phyloP scores from a whole-genome alignment of 1,284 basidiomycete genomes.

The Rhodotorula sp. region DNA sequence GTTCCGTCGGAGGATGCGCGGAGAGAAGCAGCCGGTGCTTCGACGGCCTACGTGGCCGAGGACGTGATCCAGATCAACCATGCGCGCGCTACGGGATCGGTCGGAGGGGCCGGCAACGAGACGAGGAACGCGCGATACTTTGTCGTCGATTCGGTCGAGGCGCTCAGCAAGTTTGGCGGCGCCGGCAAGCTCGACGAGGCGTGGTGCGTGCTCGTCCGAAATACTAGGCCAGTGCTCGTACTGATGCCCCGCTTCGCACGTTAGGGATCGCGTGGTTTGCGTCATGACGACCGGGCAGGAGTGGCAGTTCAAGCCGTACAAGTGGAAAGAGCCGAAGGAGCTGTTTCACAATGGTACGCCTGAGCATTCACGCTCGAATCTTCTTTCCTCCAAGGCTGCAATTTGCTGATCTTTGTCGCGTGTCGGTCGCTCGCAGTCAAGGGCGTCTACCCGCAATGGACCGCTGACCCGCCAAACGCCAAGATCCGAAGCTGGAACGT shows the following conservation, averaged over 20 bases:
- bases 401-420: background rate
- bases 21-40: conserved; percentile 19
- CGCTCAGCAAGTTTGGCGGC: conserved; percentile 78
- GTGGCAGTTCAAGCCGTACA: conserved; percentile 97
- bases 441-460: conserved; percentile 88
- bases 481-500: conserved; percentile 97
- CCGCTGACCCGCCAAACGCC: conserved; percentile 81
- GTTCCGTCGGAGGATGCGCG: conserved; percentile 75
- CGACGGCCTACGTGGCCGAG: conserved; percentile 10
- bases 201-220: conserved; percentile 57
- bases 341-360: conserved; percentile 85
- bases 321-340: conserved; percentile 87
- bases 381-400: background rate
- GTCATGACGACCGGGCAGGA: conserved; percentile 96
- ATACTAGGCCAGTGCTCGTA: background rate
- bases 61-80: conserved; percentile 78
- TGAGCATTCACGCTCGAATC: background rate
- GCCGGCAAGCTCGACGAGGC: conserved; percentile 60
- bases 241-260: background rate
- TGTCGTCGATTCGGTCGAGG: conserved; percentile 89
- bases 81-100: conserved; percentile 1
- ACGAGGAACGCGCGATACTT: conserved; percentile 54
- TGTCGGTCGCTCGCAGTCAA: conserved; percentile 62
- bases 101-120: conserved; percentile 5
- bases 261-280: conserved; percentile 82